Percentiles rank a stretch among this genome's conserved stretches.
These are phyloP conservation scores for Fusarium duplospermum DNA, from an alignment of 2,329 filamentous ascomycete genomes.

Conservation along the genomic window DNA sequence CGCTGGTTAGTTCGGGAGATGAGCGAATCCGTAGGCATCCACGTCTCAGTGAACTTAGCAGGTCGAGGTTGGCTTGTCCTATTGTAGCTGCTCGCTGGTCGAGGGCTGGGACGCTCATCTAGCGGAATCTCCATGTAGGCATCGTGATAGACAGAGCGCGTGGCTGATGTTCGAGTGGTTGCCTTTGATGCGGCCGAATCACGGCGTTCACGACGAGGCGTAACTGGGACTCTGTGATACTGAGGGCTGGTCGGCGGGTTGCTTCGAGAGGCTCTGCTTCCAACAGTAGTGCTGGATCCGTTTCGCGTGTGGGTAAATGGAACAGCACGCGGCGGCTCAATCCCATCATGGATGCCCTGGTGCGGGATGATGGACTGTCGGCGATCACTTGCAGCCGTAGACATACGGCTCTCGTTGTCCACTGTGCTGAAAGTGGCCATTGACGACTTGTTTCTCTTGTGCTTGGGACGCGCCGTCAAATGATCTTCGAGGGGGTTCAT, in stretches of 20 bases:
- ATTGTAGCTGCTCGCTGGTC: constrained; percentile 38
- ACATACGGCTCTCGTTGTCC: constrained; percentile 70
- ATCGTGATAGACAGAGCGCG: constrained; percentile 51
- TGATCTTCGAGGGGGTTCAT: constrained; percentile 94
- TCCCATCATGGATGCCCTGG: constrained; percentile 58
- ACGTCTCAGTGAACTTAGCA: constrained; percentile 65
- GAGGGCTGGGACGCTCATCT: constrained; percentile 51
- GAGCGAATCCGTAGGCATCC: constrained; percentile 66
- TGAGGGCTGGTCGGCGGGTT: constrained; percentile 66
- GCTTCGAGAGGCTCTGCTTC: constrained; percentile 64
- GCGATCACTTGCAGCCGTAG: constrained; percentile 56
- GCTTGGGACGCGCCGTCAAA: constrained; percentile 76
- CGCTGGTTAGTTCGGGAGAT: constrained; percentile 66
- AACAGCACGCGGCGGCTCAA: constrained; percentile 66
- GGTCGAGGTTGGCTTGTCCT: constrained; percentile 50
- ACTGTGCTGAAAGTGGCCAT: constrained; percentile 59
- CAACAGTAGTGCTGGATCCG: constrained; percentile 68
- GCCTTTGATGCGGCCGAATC: constrained; percentile 58
- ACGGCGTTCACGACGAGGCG: constrained; percentile 58
- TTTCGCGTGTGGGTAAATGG: constrained; percentile 85
- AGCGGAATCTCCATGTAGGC: constrained; percentile 64
- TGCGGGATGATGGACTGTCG: constrained; percentile 58
- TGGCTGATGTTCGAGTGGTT: constrained; percentile 60
- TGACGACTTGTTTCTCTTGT: constrained; percentile 80
- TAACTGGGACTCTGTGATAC: constrained; percentile 61